Percentiles rank a stretch among this genome's conserved stretches.
phyloP scores from a whole-genome alignment of 148 eudicot genomes.

The Fagopyrum esculentum region DNA sequence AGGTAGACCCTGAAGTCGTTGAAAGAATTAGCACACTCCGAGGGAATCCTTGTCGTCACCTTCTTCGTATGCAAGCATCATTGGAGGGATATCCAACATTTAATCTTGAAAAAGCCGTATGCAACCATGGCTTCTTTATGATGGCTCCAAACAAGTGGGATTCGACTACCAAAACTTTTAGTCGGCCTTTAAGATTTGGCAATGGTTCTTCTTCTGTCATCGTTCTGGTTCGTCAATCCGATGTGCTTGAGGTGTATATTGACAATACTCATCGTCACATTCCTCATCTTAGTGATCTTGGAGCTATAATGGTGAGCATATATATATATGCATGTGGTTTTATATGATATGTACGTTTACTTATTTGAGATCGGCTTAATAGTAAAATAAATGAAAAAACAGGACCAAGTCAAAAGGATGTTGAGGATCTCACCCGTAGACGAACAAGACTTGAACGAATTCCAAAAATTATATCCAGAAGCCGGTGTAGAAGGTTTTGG shows the following conservation, averaged over 20 bases:
- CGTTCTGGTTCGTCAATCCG: slow-evolving; percentile 12
- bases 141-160: slow-evolving; percentile 13
- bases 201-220: slow-evolving; percentile 6
- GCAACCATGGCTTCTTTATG: slow-evolving; percentile 21
- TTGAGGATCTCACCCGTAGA: slow-evolving; percentile 29
- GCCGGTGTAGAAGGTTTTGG: slow-evolving; percentile 31
- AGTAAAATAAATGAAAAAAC: too few species aligned
- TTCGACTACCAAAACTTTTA: background rate
- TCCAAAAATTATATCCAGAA: slow-evolving; percentile 20
- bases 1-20: background rate
- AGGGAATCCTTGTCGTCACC: background rate
- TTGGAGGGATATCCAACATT: slow-evolving; percentile 9
- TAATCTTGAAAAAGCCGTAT: slow-evolving; percentile 19
- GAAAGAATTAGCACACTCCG: background rate
- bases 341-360: too few species aligned
- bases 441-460: slow-evolving; percentile 19
- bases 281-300: background rate
- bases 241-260: background rate
- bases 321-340: background rate
- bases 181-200: slow-evolving; percentile 16
- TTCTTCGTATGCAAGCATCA: background rate
- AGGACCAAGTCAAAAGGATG: slow-evolving; percentile 40
- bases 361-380: too few species aligned
- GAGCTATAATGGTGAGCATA: background rate
- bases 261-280: background rate